Evolutionary conservation across 176 grass and related monocot species (phyloP).

Genomic region (Avena eriantha): DNA sequence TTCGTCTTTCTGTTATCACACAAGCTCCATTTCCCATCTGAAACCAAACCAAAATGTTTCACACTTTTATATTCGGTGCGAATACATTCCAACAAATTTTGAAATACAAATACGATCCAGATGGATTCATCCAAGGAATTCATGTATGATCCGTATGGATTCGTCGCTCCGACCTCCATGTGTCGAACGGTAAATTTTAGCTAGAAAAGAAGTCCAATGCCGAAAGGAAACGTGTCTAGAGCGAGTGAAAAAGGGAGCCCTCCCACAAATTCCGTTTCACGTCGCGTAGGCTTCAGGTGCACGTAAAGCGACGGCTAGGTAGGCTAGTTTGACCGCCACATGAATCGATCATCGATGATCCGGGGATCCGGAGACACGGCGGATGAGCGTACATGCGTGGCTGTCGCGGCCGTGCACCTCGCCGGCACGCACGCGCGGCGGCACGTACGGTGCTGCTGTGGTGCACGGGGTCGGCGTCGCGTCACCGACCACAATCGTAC

Average conservation of each 20-base stretch:
- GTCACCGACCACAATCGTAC: background rate
- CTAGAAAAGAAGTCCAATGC: background rate
- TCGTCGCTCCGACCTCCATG: background rate
- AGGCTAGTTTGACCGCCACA: background rate
- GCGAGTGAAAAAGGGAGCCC: background rate
- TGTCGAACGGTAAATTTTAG: background rate
- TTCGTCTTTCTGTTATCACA: too few relatives aligned
- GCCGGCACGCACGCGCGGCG: background rate
- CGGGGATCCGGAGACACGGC: background rate
- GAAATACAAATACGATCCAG: background rate
- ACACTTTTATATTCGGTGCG: background rate
- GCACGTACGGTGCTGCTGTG: background rate
- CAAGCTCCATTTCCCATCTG: background rate
- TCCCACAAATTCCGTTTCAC: background rate
- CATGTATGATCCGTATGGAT: background rate
- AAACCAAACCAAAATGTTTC: background rate
- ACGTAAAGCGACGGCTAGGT: background rate
- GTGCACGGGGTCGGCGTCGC: background rate
- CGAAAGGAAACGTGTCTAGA: background rate
- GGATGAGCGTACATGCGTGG: background rate
- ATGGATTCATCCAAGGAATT: background rate
- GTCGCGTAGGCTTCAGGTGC: background rate
- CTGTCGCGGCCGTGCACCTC: background rate
- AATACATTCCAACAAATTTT: background rate
- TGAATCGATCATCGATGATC: background rate